Base-by-base conservation (phyloP, 2,329 filamentous ascomycete species). In the Pseudophaeomoniella oleicola region DNA sequence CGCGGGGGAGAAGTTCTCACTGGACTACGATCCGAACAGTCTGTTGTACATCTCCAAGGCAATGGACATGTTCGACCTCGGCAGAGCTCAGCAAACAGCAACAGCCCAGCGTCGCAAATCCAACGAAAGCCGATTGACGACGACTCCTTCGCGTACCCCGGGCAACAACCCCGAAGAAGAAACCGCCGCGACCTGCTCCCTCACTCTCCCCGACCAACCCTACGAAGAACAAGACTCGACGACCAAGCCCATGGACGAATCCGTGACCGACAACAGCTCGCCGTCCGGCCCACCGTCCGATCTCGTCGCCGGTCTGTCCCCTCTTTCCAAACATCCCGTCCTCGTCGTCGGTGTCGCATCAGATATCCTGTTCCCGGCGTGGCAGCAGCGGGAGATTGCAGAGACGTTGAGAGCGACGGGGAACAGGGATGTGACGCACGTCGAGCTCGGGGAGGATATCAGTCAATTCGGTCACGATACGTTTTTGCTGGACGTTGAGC, bases 1-100 rank as follows among this genome's bases (percentile, higher is more conserved):
- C 51, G 90, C 90, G 0, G 90, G 90, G 14, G 90, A 98, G 64
- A 98, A 98, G 59, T 98, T 93, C 66, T 94, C 86, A 54, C 69
- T 98, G 16, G 87, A 90, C 44, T 96, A 96, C 55, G 90, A 98
- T 51, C 77, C 90, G 16, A 98, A 98, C 60, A 94, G 86, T 52
- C 63, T 96, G 29, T 67, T 98, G 2, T 98, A 98, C 56, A 84
- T 98, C 39, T 93, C 85, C 56, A 98, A 98, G 61, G 90, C 90
- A 4, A 98, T 98, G 90, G 90, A 98, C 53, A 67, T 98, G 10
- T 98, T 98, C 56, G 90, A 98, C 50, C 71, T 98, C 0, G 86
- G 90, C 16, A 64, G 66, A 34, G 69, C 74, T 30, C 77, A 80
- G 51, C 83, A 87, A 53, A 57, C 63, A 3, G 73, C 70, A 14